Evolutionary conservation across 2,329 filamentous ascomycete species (phyloP), one percentile per base, ranked within the genome.

Genomic region (Pseudogymnoascus verrucosus): DNA sequence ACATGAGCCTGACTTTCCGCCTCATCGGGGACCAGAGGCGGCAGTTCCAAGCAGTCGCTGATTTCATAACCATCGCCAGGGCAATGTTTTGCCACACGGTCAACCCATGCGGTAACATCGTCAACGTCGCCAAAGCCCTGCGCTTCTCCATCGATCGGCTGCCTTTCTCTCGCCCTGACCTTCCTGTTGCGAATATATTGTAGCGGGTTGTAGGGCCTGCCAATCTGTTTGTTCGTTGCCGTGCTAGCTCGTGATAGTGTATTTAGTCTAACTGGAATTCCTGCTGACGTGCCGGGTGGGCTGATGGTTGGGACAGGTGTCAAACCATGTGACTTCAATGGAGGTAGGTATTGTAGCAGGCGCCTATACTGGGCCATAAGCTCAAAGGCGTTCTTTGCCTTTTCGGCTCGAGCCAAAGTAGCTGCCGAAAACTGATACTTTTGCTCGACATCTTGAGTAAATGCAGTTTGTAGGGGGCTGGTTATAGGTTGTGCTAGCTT

Each of bases 171-270:
- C 26, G 89, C 88, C 66, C 95, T 84, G 11, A 95, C 84, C 73
- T 93, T 93, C 59, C 93, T 84, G 72, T 99, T 98, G 19, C 95
- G 88, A 63, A 98, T 89, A 69, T 91, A 91, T 74, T 98, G 95
- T 23, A 99, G 77, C 4, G 93, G 95, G 73, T 99, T 96, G 73
- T 98, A 98, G 1, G 80, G 77, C 62, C 93, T 87, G 4, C 89
- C 89, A 6, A 88, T 74, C 74, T 67, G 69, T 74, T 28, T 71
- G 70, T 69, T 77, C 61, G 66, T 75, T 74, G 63, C 74, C 65
- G 64, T 74, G 62, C 69, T 78, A 72, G 64, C 69, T 73, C 65
- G 77, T 68, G 59, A 76, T 70, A 66, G 77, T 23, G 65, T 42
- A 60, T 67, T 64, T 66, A 73, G 64, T 40, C 63, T 69, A 75